Conservation (phyloP, 305 asterid species). For the Plantago coronopus region DNA sequence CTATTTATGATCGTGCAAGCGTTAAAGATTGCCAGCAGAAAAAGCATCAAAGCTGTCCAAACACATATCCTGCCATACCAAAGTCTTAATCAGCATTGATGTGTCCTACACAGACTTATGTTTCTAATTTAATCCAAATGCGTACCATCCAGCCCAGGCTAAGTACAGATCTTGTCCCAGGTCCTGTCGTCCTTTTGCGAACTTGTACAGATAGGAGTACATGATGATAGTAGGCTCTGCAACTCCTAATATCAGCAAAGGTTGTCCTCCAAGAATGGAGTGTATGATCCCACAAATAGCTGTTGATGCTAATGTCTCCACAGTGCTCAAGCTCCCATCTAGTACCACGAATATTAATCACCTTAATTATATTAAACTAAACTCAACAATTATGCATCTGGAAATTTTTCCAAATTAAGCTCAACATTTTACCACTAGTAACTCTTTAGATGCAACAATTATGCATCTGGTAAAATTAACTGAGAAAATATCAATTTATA, state of each 20-base stretch:
- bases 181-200: slow-evolving; percentile 48
- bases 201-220: slow-evolving; percentile 67
- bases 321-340: slow-evolving; percentile 69
- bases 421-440: too few relatives aligned
- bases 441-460: too few relatives aligned
- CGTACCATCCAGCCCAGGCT: slow-evolving; percentile 87
- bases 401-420: too few relatives aligned
- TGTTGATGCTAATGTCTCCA: slow-evolving; percentile 71
- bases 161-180: slow-evolving; percentile 62
- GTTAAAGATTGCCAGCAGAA: slow-evolving; percentile 68
- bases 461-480: too few relatives aligned
- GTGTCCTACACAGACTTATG: too few relatives aligned
- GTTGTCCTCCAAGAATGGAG: slow-evolving; percentile 76
- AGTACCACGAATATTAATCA: too few relatives aligned
- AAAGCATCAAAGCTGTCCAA: slow-evolving; percentile 68
- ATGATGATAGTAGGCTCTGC: slow-evolving; percentile 88
- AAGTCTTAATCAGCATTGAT: too few relatives aligned
- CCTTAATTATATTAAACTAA: too few relatives aligned
- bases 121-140: too few relatives aligned
- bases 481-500: too few relatives aligned
- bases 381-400: too few relatives aligned
- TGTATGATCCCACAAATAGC: slow-evolving; percentile 83
- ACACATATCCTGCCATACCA: slow-evolving; percentile 66
- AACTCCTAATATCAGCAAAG: slow-evolving; percentile 73
- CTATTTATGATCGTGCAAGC: slow-evolving; percentile 54